phyloP scores from a whole-genome alignment of 306 rosid species.

The Corylus avellana region DNA sequence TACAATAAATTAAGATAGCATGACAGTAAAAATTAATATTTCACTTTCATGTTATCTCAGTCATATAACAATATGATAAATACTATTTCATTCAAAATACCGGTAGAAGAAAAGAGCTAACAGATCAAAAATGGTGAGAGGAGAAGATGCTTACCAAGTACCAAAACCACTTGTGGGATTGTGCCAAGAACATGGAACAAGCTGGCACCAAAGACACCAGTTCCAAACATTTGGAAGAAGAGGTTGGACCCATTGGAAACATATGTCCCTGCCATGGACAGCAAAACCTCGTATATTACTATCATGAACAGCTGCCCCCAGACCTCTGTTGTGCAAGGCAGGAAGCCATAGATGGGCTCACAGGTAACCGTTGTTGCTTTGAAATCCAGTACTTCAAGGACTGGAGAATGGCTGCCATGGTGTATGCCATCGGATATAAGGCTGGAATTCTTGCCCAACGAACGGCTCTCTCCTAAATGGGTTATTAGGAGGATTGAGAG shows the following conservation, averaged over 20 bases:
- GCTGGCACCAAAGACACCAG: slow-evolving; percentile 40
- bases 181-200: slow-evolving; percentile 36
- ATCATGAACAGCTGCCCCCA: slow-evolving; percentile 39
- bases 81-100: too few relatives aligned
- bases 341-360: slow-evolving; percentile 37
- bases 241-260: slow-evolving; percentile 31
- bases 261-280: slow-evolving; percentile 25
- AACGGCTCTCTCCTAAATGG: slow-evolving; percentile 23
- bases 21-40: too few relatives aligned
- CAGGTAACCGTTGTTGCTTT: slow-evolving; percentile 37
- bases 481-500: slow-evolving; percentile 8
- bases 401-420: background rate
- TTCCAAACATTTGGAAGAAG: slow-evolving; percentile 38
- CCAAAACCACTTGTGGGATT: slow-evolving; percentile 31
- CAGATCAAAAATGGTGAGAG: background rate
- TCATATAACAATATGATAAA: too few relatives aligned
- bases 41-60: too few relatives aligned
- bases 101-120: too few relatives aligned
- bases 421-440: slow-evolving; percentile 13
- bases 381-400: background rate
- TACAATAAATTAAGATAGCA: too few relatives aligned
- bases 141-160: slow-evolving; percentile 27
- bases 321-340: slow-evolving; percentile 40
- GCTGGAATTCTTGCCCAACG: background rate
- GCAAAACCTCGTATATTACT: slow-evolving; percentile 36